Percentiles rank a stretch among this genome's conserved stretches.
These are phyloP conservation scores for Heliocybe sulcata DNA, from an alignment of 1,284 basidiomycete species.

Conservation along the genomic window DNA sequence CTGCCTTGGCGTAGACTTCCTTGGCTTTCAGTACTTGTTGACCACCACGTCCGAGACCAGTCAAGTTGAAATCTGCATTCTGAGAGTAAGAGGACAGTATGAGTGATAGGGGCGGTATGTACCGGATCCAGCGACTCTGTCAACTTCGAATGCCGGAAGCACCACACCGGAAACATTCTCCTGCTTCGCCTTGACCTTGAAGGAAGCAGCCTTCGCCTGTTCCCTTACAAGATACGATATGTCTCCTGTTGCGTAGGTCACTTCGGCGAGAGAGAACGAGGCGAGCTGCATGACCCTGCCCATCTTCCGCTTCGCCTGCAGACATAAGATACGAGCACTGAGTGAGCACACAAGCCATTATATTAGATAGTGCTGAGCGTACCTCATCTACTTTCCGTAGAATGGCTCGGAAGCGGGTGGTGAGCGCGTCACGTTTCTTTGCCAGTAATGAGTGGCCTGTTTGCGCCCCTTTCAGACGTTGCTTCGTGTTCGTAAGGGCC, in stretches of 20 bases:
- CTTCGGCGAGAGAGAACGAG: slow-evolving; percentile 97
- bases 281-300: slow-evolving; percentile 97
- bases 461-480: slow-evolving; percentile 92
- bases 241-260: slow-evolving; percentile 96
- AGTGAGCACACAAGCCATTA: not conserved
- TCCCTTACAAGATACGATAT: slow-evolving; percentile 95
- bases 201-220: slow-evolving; percentile 85
- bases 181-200: slow-evolving; percentile 91
- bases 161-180: slow-evolving; percentile 99
- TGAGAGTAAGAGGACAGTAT: not conserved
- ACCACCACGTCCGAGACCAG: slow-evolving; percentile 95
- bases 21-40: slow-evolving; percentile 93
- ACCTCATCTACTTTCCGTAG: slow-evolving; percentile 93
- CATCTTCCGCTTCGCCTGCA: slow-evolving; percentile 97
- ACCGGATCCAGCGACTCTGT: slow-evolving; percentile 80
- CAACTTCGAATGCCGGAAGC: slow-evolving; percentile 92
- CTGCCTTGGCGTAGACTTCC: slow-evolving; percentile 95
- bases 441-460: slow-evolving; percentile 96
- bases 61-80: slow-evolving; percentile 85
- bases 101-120: slow-evolving; percentile 16
- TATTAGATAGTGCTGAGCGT: slow-evolving; percentile 17
- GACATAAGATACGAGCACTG: not conserved
- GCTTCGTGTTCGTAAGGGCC: slow-evolving; percentile 92
- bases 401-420: slow-evolving; percentile 87
- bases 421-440: slow-evolving; percentile 95